A percentile compares a stretch with the other conserved stretches of the same genome.
phyloP scores from a whole-genome alignment of 2,329 filamentous ascomycete genomes.

The Fusarium vanettenii region DNA sequence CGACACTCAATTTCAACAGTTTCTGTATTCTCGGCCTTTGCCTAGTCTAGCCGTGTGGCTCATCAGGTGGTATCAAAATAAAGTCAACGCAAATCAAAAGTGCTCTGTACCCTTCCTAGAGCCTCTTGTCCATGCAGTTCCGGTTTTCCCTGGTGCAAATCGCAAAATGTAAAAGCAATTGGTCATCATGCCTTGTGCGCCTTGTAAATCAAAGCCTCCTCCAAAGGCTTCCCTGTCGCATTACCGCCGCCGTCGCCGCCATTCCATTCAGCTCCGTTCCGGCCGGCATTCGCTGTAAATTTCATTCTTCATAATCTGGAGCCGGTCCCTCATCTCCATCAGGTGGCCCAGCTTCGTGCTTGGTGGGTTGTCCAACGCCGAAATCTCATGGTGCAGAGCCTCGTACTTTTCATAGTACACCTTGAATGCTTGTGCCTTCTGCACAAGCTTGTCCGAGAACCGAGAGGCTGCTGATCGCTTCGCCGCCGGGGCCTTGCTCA shows the following conservation, averaged over 20 bases:
- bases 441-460: conserved; percentile 57
- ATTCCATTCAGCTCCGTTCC: conserved; percentile 39
- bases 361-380: conserved; percentile 61
- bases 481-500: conserved; percentile 36
- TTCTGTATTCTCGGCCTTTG: conserved; percentile 40
- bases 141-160: conserved; percentile 38
- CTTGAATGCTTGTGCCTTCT: conserved; percentile 67
- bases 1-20: conserved; percentile 15
- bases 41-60: conserved; percentile 34
- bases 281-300: conserved; percentile 63
- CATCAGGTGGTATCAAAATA: conserved; percentile 44
- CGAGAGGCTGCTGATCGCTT: conserved; percentile 47
- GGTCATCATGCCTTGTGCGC: conserved; percentile 42
- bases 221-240: conserved; percentile 16
- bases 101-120: conserved; percentile 34
- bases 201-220: conserved; percentile 21
- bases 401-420: conserved; percentile 67
- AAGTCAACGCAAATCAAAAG: conserved; percentile 38
- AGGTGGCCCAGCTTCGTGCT: conserved; percentile 63
- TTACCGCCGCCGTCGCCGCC: conserved; percentile 25
- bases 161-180: conserved; percentile 42
- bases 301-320: conserved; percentile 68
- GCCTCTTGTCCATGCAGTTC: conserved; percentile 41
- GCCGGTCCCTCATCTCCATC: conserved; percentile 64
- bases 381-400: conserved; percentile 66